Conservation (phyloP, 495 filamentous ascomycete genomes). For the Extremus antarcticus region DNA sequence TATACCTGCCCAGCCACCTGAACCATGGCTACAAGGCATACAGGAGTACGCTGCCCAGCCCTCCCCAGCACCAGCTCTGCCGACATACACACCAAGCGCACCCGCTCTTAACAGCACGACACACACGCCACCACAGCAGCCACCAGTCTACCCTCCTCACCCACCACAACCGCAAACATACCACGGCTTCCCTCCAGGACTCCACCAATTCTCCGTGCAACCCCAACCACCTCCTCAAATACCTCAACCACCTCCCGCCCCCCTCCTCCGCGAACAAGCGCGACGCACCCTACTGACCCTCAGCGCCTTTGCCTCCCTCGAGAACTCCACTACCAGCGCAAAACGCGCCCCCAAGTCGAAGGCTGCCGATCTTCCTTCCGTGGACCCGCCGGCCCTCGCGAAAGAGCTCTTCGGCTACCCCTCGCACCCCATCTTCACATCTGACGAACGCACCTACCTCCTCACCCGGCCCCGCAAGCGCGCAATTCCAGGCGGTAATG, state of each 20-base stretch:
- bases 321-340: background rate
- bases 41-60: conserved; percentile 9
- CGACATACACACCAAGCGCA: background rate
- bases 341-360: conserved; percentile 16
- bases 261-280: conserved; percentile 18
- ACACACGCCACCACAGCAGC: background rate
- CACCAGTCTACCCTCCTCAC: background rate
- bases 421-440: conserved; percentile 16
- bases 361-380: conserved; percentile 11
- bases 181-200: conserved; percentile 13
- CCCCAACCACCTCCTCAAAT: background rate
- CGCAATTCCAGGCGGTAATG: background rate
- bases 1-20: background rate
- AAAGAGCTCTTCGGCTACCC: conserved; percentile 13
- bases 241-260: conserved; percentile 5
- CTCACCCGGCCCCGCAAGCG: conserved; percentile 5
- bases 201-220: conserved; percentile 4
- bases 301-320: conserved; percentile 5
- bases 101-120: background rate
- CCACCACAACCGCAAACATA: background rate
- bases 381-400: conserved; percentile 14
- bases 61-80: background rate
- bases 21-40: conserved; percentile 8
- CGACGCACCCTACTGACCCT: conserved; percentile 15
- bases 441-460: conserved; percentile 18